Evolutionary conservation across 441 rosid genomes (phyloP).

Genomic region (Arabidopsis lyrata): DNA sequence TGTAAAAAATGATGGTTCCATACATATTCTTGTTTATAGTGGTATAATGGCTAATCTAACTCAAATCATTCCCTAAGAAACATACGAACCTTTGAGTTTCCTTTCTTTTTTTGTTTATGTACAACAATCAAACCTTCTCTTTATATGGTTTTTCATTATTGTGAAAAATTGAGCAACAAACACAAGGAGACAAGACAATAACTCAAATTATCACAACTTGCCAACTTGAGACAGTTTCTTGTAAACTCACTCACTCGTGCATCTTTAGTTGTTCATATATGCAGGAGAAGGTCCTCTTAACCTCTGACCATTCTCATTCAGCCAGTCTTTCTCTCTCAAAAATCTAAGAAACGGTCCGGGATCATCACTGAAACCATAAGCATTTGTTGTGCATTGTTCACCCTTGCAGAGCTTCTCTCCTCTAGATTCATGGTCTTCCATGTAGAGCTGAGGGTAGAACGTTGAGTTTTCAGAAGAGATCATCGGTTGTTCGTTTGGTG

Average conservation of each 20-base stretch:
- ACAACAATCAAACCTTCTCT: constrained; percentile 21
- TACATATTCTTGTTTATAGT: not conserved
- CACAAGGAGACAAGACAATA: constrained; percentile 9
- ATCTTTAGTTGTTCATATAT: constrained; percentile 56
- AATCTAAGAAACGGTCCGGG: constrained; percentile 74
- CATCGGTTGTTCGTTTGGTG: constrained; percentile 55
- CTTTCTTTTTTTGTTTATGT: constrained; percentile 20
- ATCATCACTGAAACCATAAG: constrained; percentile 61
- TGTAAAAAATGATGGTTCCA: constrained; percentile 34
- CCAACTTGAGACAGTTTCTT: constrained; percentile 4
- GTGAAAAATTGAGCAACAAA: constrained; percentile 5
- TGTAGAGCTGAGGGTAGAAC: constrained; percentile 44
- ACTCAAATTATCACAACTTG: constrained; percentile 1
- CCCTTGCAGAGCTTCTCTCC: constrained; percentile 56
- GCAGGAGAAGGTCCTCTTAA: constrained; percentile 58
- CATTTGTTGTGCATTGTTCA: constrained; percentile 56
- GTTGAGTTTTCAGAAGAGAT: constrained; percentile 44
- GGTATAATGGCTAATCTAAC: constrained; percentile 4
- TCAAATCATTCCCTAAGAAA: constrained; percentile 10
- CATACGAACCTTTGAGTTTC: not conserved
- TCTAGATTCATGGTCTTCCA: constrained; percentile 50
- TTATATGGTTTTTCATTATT: not conserved
- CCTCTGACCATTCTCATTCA: constrained; percentile 64
- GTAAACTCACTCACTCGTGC: not conserved
- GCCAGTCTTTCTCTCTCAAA: constrained; percentile 85